These are phyloP conservation scores for Neurospora sublineolata DNA, from an alignment of 495 filamentous ascomycete genomes.

Conservation along the genomic window DNA sequence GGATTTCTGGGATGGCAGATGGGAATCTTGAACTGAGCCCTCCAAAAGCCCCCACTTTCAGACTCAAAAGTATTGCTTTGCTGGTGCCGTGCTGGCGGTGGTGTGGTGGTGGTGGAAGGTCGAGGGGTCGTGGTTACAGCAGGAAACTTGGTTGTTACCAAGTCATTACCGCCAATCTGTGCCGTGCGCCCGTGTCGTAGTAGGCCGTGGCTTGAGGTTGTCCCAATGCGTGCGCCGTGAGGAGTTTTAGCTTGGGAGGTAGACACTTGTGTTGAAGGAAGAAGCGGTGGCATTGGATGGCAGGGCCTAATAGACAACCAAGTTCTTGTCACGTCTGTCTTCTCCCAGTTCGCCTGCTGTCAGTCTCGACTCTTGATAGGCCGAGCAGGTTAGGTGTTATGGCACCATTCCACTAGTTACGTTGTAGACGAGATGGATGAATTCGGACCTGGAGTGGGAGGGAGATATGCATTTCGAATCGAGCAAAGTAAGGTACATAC, in stretches of 20 bases:
- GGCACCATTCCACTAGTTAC: neutral
- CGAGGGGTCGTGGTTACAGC: neutral
- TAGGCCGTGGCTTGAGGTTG: neutral
- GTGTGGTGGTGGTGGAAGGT: neutral
- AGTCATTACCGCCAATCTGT: neutral
- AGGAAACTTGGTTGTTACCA: neutral
- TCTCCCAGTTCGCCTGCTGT: neutral
- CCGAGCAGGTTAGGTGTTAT: neutral
- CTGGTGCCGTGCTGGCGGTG: neutral
- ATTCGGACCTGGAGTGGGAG: neutral
- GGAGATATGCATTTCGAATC: neutral
- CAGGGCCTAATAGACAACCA: neutral
- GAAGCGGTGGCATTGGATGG: neutral
- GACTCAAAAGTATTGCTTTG: neutral
- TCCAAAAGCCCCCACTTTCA: neutral
- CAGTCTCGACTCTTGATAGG: neutral
- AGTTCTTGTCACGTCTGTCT: neutral
- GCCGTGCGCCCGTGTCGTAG: neutral
- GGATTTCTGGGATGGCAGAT: conserved; percentile 14
- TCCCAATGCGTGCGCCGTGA: neutral
- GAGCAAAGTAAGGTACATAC: neutral
- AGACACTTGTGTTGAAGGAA: neutral
- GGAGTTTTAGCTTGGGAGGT: neutral
- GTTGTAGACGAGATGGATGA: neutral
- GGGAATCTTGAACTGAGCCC: conserved; percentile 3